These are phyloP conservation scores for Pseudomicrostroma phylloplanum DNA, from an alignment of 1,284 basidiomycete genomes.

Conservation along the genomic window DNA sequence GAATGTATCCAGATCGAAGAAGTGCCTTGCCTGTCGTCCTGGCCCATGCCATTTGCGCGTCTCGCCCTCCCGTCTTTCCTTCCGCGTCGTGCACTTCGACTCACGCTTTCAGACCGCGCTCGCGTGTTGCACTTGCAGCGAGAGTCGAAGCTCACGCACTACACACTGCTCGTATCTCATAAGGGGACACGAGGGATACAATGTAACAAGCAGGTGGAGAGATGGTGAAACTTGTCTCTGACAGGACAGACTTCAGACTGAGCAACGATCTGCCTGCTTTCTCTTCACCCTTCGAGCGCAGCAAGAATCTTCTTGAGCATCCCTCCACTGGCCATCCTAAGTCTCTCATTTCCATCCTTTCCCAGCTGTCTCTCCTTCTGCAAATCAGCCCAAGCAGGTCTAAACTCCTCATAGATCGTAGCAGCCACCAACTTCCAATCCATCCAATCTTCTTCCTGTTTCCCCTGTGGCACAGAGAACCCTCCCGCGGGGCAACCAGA, in stretches of 20 bases:
- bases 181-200: too few species aligned
- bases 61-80: background rate
- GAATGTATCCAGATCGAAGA: too few species aligned
- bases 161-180: too few species aligned
- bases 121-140: too few species aligned
- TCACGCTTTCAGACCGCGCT: background rate
- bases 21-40: too few species aligned
- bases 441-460: background rate
- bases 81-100: background rate
- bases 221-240: too few species aligned
- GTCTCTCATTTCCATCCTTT: background rate
- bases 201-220: too few species aligned
- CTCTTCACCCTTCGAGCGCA: too few species aligned
- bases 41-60: background rate
- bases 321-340: background rate
- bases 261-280: too few species aligned
- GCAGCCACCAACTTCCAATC: background rate
- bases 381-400: conserved; percentile 1
- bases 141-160: too few species aligned
- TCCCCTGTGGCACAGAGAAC: background rate
- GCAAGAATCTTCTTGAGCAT: background rate
- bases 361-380: background rate
- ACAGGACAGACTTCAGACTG: too few species aligned
- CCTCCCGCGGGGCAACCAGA: background rate
- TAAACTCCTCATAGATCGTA: background rate